These are phyloP conservation scores for Celoporthe dispersa DNA, from an alignment of 2,329 filamentous ascomycete species.

Conservation along the genomic window DNA sequence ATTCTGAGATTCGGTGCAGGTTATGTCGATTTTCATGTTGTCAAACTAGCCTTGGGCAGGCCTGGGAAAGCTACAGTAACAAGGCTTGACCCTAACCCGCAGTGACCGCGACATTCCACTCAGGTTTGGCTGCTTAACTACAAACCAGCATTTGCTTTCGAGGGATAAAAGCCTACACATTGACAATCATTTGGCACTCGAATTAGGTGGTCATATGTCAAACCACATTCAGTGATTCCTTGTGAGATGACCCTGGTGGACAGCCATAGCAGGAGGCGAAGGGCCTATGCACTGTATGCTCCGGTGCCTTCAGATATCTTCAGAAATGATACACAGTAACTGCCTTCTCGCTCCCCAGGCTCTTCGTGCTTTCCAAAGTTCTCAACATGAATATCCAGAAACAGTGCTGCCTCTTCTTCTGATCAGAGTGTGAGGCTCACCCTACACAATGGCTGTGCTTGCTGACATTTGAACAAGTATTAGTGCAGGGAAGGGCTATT, in stretches of 20 bases:
- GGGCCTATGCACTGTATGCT: neutral
- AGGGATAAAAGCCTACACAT: neutral
- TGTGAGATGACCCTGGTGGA: neutral
- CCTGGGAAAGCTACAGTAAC: neutral
- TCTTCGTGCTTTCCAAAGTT: neutral
- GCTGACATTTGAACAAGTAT: neutral
- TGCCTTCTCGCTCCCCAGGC: neutral
- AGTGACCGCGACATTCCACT: neutral
- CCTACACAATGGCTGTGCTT: neutral
- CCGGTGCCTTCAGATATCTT: neutral
- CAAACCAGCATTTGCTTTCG: neutral
- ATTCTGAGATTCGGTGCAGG: neutral
- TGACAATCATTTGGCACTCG: neutral
- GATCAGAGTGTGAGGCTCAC: neutral
- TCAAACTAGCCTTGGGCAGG: neutral
- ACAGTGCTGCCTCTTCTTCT: neutral
- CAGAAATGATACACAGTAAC: neutral
- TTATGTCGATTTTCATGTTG: neutral
- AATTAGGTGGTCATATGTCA: neutral
- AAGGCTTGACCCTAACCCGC: constrained; percentile 13
- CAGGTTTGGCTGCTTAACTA: neutral
- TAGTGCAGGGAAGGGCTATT: neutral
- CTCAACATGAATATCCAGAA: neutral
- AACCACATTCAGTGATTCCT: neutral
- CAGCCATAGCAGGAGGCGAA: neutral